phyloP scores from a whole-genome alignment of 2,329 filamentous ascomycete genomes.

The Fusarium sp. region DNA sequence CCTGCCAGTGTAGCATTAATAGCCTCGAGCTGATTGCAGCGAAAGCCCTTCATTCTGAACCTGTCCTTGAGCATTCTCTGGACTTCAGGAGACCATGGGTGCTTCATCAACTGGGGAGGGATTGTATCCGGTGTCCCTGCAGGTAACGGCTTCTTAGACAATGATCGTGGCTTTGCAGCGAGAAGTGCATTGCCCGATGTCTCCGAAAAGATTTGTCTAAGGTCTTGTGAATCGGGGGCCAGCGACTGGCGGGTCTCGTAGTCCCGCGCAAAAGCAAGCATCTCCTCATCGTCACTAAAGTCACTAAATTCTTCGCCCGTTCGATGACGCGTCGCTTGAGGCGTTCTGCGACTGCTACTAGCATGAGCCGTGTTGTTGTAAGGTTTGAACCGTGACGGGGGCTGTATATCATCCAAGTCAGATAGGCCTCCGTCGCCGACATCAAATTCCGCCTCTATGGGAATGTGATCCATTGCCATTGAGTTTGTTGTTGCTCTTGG shows the following conservation, averaged over 20 bases:
- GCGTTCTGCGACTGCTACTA: conserved; percentile 25
- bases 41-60: conserved; percentile 88
- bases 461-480: conserved; percentile 6
- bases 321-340: conserved; percentile 37
- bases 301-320: conserved; percentile 57
- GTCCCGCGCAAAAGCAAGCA: conserved; percentile 64
- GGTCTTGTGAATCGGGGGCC: conserved; percentile 35
- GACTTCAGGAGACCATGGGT: conserved; percentile 89
- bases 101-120: conserved; percentile 68
- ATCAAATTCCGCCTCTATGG: conserved; percentile 39
- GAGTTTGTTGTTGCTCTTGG: conserved; percentile 12
- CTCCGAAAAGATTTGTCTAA: conserved; percentile 58
- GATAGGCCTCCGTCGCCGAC: conserved; percentile 47
- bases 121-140: conserved; percentile 50
- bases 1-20: conserved; percentile 93
- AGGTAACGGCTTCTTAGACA: conserved; percentile 50
- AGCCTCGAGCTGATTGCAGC: conserved; percentile 91
- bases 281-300: conserved; percentile 63
- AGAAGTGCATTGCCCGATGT: conserved; percentile 60
- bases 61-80: conserved; percentile 81
- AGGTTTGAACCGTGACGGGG: conserved; percentile 25
- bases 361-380: conserved; percentile 12
- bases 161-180: conserved; percentile 49
- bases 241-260: conserved; percentile 58
- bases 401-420: conserved; percentile 48